These are phyloP conservation scores for Talaromyces marneffei DNA, from an alignment of 2,329 filamentous ascomycete genomes.

Conservation along the genomic window DNA sequence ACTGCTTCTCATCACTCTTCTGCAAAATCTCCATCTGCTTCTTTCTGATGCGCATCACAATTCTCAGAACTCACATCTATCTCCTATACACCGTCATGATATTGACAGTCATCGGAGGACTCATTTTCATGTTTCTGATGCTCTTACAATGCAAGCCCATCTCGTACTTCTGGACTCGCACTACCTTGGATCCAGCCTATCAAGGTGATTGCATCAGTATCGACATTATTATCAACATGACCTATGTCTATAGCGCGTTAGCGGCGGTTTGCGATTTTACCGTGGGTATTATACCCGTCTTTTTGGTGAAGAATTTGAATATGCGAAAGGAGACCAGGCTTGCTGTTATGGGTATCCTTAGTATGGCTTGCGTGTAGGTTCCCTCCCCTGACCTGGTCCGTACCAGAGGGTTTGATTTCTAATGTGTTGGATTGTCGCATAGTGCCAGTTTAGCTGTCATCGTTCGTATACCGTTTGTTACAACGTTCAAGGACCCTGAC, in stretches of 20 bases:
- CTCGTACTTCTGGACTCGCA: conserved; percentile 45
- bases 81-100: conserved; percentile 45
- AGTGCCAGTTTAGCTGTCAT: conserved; percentile 34
- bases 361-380: conserved; percentile 49
- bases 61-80: conserved; percentile 40
- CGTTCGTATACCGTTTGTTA: conserved; percentile 32
- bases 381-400: conserved; percentile 16
- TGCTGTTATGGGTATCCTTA: conserved; percentile 49
- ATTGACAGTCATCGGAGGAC: conserved; percentile 42
- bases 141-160: conserved; percentile 51
- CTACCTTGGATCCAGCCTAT: conserved; percentile 18
- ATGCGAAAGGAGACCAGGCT: conserved; percentile 50
- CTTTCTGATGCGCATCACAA: conserved; percentile 50
- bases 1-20: conserved; percentile 44
- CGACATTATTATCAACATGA: conserved; percentile 46
- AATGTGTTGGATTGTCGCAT: conserved; percentile 14
- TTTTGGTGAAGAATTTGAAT: conserved; percentile 51
- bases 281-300: conserved; percentile 49
- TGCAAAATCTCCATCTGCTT: conserved; percentile 50
- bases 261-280: conserved; percentile 48
- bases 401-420: neutral
- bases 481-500: conserved; percentile 27
- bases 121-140: conserved; percentile 47
- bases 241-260: conserved; percentile 41
- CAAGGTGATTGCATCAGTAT: conserved; percentile 37